Base-by-base conservation (phyloP, 139 green algal genomes). In the Chlorella sp. region DNA sequence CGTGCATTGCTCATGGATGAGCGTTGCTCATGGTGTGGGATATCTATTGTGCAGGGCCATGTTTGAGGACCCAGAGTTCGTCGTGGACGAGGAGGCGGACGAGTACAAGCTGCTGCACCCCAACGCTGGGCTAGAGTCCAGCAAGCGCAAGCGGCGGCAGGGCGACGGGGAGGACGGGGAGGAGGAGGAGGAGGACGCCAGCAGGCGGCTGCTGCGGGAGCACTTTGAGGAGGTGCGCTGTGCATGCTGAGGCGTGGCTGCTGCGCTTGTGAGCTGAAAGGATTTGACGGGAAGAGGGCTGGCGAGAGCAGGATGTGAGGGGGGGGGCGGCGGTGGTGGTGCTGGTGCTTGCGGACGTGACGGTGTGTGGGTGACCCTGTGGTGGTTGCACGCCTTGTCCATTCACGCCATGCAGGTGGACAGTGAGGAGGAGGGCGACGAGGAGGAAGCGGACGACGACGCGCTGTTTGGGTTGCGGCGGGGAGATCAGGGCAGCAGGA, bases 61-160 rank as follows among this genome's bases (percentile, higher is more conserved):
- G 88, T 97, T 96, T 69, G 82, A 94, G 69, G 88, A 98, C 76
- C 68, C 81, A 0, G 89, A 84, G 62, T 98, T 95, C 67, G 71
- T 83, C 1, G 82, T 98, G 22, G 91, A 98, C 76, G 88, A 95
- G 80, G 36, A 84, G 3, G 83, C 77, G 17, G 80, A 88, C 0
- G 89, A 96, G 80, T 98, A 91, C 82, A 87, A 85, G 61, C 3
- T 84, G 73, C 83, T 96, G 68, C 93, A 98, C 80, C 93, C 92
- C 78, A 97, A 97, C 79, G 86, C 87, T 29, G 82, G 77, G 10
- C n/a, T n/a, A n/a, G 34, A 62, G 14, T 55, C 74, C 31, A 27
- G 26, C 22, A 35, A 49, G n/a, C 36, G 49, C 31, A 73, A 73
- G 42, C 30, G 22, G 27, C 17, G 73, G 65, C 42, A 59, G 0